Percentiles rank a stretch among this genome's conserved stretches.
Conservation (phyloP, 2,329 filamentous ascomycete genomes). For the Calonectria honghensis region DNA sequence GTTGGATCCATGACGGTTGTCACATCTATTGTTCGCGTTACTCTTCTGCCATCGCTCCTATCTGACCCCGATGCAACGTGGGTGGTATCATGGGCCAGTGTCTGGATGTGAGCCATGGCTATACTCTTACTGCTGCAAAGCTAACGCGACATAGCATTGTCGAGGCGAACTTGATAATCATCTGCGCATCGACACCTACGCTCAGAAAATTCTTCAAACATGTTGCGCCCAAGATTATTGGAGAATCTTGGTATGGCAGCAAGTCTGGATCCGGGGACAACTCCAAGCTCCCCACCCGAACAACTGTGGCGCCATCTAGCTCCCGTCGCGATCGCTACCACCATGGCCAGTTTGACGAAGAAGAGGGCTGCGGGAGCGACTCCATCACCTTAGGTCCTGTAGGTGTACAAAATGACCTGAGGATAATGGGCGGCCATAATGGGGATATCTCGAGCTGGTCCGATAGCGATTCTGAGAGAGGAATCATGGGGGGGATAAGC, state of each 20-base stretch:
- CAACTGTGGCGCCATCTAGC: constrained; percentile 38
- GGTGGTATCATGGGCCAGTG: constrained; percentile 53
- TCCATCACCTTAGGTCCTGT: constrained; percentile 41
- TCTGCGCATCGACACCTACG: constrained; percentile 64
- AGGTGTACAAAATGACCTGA: constrained; percentile 36
- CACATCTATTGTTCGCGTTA: constrained; percentile 58
- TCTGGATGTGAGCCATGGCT: constrained; percentile 55
- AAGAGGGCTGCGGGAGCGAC: constrained; percentile 36
- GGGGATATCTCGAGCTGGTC: constrained; percentile 44
- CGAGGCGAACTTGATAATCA: constrained; percentile 64
- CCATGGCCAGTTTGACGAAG: constrained; percentile 50
- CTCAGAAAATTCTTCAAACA: constrained; percentile 63
- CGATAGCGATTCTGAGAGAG: constrained; percentile 51
- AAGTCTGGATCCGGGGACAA: constrained; percentile 44
- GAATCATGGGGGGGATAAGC: constrained; percentile 36
- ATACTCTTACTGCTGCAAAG: background rate
- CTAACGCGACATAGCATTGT: constrained; percentile 46
- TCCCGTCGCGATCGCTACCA: constrained; percentile 45
- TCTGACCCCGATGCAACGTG: constrained; percentile 55
- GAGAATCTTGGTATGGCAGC: constrained; percentile 52
- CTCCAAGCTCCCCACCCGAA: constrained; percentile 39
- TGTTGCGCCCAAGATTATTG: constrained; percentile 59
- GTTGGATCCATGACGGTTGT: constrained; percentile 63
- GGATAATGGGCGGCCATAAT: constrained; percentile 40
- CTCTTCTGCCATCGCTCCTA: constrained; percentile 55